These are phyloP conservation scores for Lachnellula subtilissima DNA, from an alignment of 2,329 filamentous ascomycete species.

Conservation along the genomic window DNA sequence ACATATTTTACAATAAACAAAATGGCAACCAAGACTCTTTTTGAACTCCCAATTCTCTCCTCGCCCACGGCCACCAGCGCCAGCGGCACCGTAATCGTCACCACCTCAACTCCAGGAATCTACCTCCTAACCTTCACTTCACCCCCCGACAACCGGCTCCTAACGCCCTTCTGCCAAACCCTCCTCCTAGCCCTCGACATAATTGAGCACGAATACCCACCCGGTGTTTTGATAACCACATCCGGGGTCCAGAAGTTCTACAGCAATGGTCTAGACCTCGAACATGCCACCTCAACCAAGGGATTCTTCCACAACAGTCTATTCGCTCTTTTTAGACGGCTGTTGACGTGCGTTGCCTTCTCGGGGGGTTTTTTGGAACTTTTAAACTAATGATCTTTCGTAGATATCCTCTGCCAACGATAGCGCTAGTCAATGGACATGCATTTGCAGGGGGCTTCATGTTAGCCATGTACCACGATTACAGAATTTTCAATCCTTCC, in stretches of 20 bases:
- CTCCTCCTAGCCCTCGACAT: conserved; percentile 70
- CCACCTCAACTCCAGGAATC: conserved; percentile 51
- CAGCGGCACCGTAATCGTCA: conserved; percentile 58
- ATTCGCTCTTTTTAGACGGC: conserved; percentile 59
- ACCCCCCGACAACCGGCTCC: conserved; percentile 72
- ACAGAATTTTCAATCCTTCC: conserved; percentile 67
- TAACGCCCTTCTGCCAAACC: conserved; percentile 61
- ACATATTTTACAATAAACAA: conserved; percentile 1
- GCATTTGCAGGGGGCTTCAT: conserved; percentile 79
- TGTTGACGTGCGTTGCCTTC: conserved; percentile 51
- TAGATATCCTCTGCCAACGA: conserved; percentile 73
- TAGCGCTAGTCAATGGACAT: conserved; percentile 76
- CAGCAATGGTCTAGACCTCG: conserved; percentile 75
- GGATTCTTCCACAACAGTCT: conserved; percentile 58
- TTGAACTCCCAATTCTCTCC: conserved; percentile 54
- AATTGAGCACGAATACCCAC: conserved; percentile 57
- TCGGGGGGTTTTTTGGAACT: too few relatives aligned
- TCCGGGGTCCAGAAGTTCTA: conserved; percentile 75
- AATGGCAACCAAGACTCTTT: conserved; percentile 37
- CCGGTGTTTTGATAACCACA: conserved; percentile 75
- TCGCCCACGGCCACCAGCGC: conserved; percentile 34
- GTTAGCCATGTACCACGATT: conserved; percentile 77
- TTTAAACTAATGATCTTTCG: background rate
- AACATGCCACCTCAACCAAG: conserved; percentile 55
- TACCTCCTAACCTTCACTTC: conserved; percentile 71